Evolutionary conservation across 495 filamentous ascomycete genomes (phyloP).

Genomic region (Poronia punctata): DNA sequence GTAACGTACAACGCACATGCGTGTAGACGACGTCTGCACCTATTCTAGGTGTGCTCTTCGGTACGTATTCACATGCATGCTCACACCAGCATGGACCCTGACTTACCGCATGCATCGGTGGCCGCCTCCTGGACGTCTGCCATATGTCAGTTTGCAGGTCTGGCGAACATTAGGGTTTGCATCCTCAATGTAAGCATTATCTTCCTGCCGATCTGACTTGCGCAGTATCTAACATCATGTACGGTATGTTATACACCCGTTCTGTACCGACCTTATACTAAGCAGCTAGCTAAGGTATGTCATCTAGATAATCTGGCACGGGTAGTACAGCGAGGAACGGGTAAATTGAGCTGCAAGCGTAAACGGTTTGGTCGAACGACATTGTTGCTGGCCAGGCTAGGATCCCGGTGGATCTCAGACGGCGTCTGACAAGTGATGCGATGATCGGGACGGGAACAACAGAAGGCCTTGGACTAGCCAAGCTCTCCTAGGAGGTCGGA

Average conservation of each 20-base stretch:
- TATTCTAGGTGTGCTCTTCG: too few relatives aligned
- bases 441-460: constrained; percentile 3
- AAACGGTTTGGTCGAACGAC: too few relatives aligned
- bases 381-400: too few relatives aligned
- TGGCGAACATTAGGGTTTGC: constrained; percentile 18
- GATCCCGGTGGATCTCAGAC: too few relatives aligned
- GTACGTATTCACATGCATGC: constrained; percentile 13
- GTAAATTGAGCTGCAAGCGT: too few relatives aligned
- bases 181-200: background rate
- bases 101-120: constrained; percentile 39
- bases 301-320: too few relatives aligned
- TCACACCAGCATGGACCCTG: constrained; percentile 29
- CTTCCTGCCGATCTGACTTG: too few relatives aligned
- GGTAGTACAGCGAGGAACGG: too few relatives aligned
- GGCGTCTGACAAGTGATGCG: constrained; percentile 9
- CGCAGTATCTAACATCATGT: too few relatives aligned
- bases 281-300: too few relatives aligned
- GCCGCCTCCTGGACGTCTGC: constrained; percentile 29
- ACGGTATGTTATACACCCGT: too few relatives aligned
- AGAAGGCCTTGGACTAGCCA: constrained; percentile 5
- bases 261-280: too few relatives aligned
- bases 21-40: background rate
- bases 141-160: constrained; percentile 22
- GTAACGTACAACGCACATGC: background rate
- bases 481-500: constrained; percentile 5